phyloP scores from a whole-genome alignment of 108 stramenopile genomes.

The Epithemia pelagica region DNA sequence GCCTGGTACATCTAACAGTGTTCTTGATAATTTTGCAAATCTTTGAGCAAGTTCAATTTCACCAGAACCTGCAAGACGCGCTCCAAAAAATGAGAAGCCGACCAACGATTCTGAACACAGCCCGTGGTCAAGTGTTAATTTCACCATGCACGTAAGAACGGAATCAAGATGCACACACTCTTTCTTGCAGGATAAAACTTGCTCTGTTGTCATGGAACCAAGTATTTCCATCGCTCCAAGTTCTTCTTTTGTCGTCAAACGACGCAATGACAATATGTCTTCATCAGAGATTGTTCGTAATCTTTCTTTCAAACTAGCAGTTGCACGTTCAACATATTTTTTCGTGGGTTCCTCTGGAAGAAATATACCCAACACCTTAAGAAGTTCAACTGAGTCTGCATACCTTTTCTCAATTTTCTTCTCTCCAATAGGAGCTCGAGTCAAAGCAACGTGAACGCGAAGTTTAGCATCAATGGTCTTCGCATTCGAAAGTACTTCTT shows the following conservation, averaged over 20 bases:
- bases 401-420: not conserved
- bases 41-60: not conserved
- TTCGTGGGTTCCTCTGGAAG: not conserved
- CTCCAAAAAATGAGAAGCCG: not conserved
- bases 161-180: not conserved
- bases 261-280: not conserved
- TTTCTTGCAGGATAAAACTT: not conserved
- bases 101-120: not conserved
- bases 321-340: not conserved
- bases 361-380: not conserved
- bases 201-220: not conserved
- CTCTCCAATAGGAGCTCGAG: not conserved
- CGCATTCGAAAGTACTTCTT: not conserved
- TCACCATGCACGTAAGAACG: not conserved
- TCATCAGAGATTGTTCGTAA: not conserved
- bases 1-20: not conserved
- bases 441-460: not conserved
- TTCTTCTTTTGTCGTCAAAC: not conserved
- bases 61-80: not conserved
- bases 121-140: not conserved
- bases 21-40: not conserved
- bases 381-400: not conserved
- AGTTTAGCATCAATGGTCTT: not conserved
- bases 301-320: no score
- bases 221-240: not conserved